Conservation (phyloP, 306 rosid species). For the Cicer pinnatifidum region DNA sequence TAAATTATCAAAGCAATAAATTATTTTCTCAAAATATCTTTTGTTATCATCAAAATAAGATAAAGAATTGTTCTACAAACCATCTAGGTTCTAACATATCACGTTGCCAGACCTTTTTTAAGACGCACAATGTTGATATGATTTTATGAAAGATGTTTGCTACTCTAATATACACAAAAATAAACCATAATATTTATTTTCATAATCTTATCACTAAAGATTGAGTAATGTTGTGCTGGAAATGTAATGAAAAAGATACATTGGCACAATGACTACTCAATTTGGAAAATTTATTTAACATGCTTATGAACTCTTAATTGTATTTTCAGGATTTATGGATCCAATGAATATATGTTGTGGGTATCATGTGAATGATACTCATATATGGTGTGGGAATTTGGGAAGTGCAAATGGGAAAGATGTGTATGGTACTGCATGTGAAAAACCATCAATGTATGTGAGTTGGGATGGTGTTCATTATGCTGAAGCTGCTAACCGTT, state of each 20-base stretch:
- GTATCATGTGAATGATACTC: constrained; percentile 77
- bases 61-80: no score
- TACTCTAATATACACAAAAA: no score
- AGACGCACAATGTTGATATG: background rate
- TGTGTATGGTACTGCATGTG: constrained; percentile 76
- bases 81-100: no score
- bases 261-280: background rate
- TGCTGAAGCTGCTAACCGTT: constrained; percentile 80
- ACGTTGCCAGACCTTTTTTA: background rate
- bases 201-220: no score
- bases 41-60: no score
- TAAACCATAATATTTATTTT: no score
- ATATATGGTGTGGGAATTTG: constrained; percentile 78
- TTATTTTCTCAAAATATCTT: no score
- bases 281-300: background rate
- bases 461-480: constrained; percentile 97
- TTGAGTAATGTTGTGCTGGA: background rate
- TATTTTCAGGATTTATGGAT: constrained; percentile 68
- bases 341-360: constrained; percentile 87
- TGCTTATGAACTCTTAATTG: background rate
- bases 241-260: background rate
- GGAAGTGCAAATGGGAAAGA: constrained; percentile 61
- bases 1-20: no score
- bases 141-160: constrained; percentile 3
- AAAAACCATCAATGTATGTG: constrained; percentile 54